Conservation (phyloP, 495 filamentous ascomycete species). For the Aspergillus baeticus region DNA sequence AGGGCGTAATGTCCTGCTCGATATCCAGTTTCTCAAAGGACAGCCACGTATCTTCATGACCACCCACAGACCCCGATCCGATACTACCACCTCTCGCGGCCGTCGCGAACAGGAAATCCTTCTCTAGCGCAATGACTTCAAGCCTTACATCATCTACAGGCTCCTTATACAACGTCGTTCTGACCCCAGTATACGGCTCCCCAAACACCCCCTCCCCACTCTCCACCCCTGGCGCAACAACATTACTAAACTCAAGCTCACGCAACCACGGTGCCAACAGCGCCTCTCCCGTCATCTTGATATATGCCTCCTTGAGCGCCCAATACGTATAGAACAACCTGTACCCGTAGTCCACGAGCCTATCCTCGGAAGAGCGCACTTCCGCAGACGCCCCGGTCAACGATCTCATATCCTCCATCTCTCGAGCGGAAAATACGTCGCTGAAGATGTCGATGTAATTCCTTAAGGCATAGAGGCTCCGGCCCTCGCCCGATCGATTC, state of each 20-base stretch:
- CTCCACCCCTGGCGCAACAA: constrained; percentile 51
- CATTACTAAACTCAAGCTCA: constrained; percentile 65
- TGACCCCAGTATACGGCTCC: constrained; percentile 50
- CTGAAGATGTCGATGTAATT: constrained; percentile 74
- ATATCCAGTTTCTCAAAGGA: constrained; percentile 28
- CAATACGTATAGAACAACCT: constrained; percentile 84
- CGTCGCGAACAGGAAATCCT: constrained; percentile 61
- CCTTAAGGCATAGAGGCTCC: constrained; percentile 54
- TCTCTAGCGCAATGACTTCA: constrained; percentile 59
- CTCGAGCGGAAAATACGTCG: constrained; percentile 68
- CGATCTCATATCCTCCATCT: constrained; percentile 58
- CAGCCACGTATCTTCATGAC: constrained; percentile 19
- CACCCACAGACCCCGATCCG: constrained; percentile 16
- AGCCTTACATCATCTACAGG: constrained; percentile 54
- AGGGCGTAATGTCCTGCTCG: constrained; percentile 29
- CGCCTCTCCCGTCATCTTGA: constrained; percentile 91
- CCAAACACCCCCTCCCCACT: constrained; percentile 24
- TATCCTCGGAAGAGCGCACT: neutral
- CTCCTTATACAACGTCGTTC: constrained; percentile 50
- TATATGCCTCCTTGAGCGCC: constrained; percentile 87
- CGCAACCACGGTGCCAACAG: constrained; percentile 77
- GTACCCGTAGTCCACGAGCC: constrained; percentile 55
- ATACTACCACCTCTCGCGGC: constrained; percentile 40
- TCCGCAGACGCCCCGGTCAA: constrained; percentile 7
- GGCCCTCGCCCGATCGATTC: constrained; percentile 38